A percentile compares a stretch with the other conserved stretches of the same genome.
Evolutionary conservation across 306 rosid species (phyloP).

Genomic region (Dryas drummondii): DNA sequence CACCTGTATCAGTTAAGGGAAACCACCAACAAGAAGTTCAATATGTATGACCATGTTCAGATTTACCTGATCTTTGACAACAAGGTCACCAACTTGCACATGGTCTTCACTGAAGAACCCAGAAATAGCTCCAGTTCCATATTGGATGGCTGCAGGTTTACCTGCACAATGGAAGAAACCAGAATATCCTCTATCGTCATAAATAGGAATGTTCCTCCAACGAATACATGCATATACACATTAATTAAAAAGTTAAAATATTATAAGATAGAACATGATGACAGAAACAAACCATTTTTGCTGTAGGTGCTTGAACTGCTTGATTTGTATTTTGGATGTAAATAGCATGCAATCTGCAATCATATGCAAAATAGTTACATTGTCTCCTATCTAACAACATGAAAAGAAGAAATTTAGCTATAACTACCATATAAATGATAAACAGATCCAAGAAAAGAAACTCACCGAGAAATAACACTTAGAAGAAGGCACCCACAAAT

Average conservation of each 20-base stretch:
- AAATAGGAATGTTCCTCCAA: background rate
- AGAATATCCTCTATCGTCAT: slow-evolving; percentile 3
- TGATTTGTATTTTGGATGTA: slow-evolving; percentile 52
- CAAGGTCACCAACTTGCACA: slow-evolving; percentile 51
- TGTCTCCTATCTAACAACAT: background rate
- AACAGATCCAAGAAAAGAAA: slow-evolving; percentile 20
- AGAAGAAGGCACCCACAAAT: slow-evolving; percentile 86
- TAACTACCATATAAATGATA: slow-evolving; percentile 27
- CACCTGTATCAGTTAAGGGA: background rate
- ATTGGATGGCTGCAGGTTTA: slow-evolving; percentile 46
- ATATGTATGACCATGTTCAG: background rate
- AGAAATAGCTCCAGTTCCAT: slow-evolving; percentile 61
- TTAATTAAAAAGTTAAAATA: background rate
- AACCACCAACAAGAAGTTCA: background rate
- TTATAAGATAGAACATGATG: background rate
- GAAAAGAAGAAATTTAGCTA: background rate
- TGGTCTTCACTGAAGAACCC: slow-evolving; percentile 54
- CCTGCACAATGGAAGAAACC: slow-evolving; percentile 33
- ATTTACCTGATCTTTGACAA: slow-evolving; percentile 48
- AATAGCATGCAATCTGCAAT: slow-evolving; percentile 52
- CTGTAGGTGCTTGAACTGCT: slow-evolving; percentile 45
- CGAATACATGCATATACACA: background rate
- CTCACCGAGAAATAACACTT: slow-evolving; percentile 80
- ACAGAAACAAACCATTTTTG: slow-evolving; percentile 46
- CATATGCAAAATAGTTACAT: slow-evolving; percentile 12